phyloP scores from a whole-genome alignment of 78 protist species.

The Cyanophora paradoxa region DNA sequence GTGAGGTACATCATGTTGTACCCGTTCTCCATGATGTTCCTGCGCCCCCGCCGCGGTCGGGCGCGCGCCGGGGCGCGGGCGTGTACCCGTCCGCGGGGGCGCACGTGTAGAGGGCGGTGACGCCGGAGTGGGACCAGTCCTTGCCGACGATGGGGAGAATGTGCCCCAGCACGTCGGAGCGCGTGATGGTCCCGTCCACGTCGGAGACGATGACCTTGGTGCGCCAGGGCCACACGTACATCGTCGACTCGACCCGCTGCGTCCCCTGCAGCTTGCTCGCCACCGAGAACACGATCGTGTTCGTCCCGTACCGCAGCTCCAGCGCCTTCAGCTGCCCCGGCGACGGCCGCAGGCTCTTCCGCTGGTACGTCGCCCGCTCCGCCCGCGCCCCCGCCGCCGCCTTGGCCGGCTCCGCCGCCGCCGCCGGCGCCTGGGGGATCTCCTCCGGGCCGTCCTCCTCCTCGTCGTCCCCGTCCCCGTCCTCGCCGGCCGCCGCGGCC shows the following conservation, averaged over 20 bases:
- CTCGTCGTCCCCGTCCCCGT: not conserved
- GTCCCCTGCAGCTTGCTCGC: constrained; percentile 56
- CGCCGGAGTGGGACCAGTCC: constrained; percentile 92
- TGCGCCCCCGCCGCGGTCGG: not conserved
- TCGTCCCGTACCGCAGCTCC: constrained; percentile 61
- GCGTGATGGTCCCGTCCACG: constrained; percentile 94
- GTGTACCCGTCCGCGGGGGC: not conserved
- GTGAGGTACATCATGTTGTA: constrained; percentile 83
- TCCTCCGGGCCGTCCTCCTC: not conserved
- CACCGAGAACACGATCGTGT: constrained; percentile 67
- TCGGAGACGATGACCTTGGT: constrained; percentile 80
- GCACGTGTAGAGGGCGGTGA: constrained; percentile 62
- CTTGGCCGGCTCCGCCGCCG: not conserved
- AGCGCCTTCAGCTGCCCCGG: constrained; percentile 33
- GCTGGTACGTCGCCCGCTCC: not conserved
- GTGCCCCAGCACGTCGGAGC: constrained; percentile 87
- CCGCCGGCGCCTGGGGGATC: too few species aligned
- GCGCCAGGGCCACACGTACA: constrained; percentile 61
- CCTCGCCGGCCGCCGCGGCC: not conserved
- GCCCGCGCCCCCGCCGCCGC: not conserved
- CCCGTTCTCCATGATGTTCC: constrained; percentile 63
- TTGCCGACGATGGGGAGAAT: constrained; percentile 74
- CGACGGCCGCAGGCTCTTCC: not conserved
- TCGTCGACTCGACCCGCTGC: constrained; percentile 10
- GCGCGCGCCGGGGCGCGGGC: not conserved